Evolutionary conservation across 768 basidiomycete genomes (phyloP).

Genomic region (Tricholoma matsutake): DNA sequence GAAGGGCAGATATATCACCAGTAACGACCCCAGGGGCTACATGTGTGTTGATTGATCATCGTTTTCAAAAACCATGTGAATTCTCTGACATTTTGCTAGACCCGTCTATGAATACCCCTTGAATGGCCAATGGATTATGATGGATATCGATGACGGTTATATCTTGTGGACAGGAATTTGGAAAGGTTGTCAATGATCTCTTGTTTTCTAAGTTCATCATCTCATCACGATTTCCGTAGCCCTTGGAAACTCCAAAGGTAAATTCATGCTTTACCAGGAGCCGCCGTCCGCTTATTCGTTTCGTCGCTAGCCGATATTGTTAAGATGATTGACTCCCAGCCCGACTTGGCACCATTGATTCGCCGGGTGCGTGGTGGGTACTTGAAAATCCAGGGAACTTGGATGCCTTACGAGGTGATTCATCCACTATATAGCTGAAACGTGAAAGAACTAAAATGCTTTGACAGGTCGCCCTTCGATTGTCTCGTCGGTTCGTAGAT

Average conservation of each 20-base stretch:
- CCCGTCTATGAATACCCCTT: conserved; percentile 90
- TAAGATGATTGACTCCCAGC: conserved; percentile 89
- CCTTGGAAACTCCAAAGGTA: conserved; percentile 87
- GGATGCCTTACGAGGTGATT: conserved; percentile 88
- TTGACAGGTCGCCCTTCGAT: conserved; percentile 66
- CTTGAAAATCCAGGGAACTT: conserved; percentile 90
- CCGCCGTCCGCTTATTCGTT: conserved; percentile 14
- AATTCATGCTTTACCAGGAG: conserved; percentile 4
- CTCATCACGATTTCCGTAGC: conserved; percentile 40
- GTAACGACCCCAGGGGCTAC: conserved; percentile 85
- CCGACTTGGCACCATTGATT: conserved; percentile 78
- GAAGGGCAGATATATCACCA: conserved; percentile 85
- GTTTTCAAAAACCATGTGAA: background rate
- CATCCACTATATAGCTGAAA: background rate
- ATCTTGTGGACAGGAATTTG: conserved; percentile 92
- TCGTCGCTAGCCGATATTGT: conserved; percentile 74
- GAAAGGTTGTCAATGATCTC: conserved; percentile 59
- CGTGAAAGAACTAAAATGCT: background rate
- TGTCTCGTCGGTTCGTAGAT: conserved; percentile 69
- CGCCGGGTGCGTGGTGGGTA: conserved; percentile 85
- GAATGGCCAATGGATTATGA: conserved; percentile 93
- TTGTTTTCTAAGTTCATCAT: background rate
- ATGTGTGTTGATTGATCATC: conserved; percentile 51
- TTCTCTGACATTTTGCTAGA: conserved; percentile 28
- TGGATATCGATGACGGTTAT: conserved; percentile 92